phyloP scores from a whole-genome alignment of 106 monocot genomes.

The Dioscorea alata region DNA sequence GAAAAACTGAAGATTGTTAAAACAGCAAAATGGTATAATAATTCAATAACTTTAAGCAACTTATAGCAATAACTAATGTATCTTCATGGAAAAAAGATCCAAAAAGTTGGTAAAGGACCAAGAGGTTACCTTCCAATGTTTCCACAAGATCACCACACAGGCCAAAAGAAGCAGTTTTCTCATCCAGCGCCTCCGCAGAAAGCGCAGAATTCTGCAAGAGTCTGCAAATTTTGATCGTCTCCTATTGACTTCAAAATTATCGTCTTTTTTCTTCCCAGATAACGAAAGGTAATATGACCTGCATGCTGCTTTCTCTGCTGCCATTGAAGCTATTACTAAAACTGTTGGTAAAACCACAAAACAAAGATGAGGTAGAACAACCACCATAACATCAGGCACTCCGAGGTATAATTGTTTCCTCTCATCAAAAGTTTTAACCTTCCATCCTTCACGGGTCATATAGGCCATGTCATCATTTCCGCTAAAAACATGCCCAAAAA shows the following conservation, averaged over 20 bases:
- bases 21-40: neutral
- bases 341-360: conserved; percentile 79
- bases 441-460: conserved; percentile 83
- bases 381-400: conserved; percentile 87
- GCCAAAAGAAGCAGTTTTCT: conserved; percentile 62
- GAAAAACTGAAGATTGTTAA: neutral
- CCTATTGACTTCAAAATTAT: conserved; percentile 20
- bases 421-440: conserved; percentile 4
- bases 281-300: conserved; percentile 37
- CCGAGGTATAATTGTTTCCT: conserved; percentile 30
- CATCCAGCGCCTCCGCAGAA: conserved; percentile 41
- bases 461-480: conserved; percentile 36
- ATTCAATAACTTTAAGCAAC: no score
- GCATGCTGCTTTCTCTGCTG: conserved; percentile 58
- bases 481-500: conserved; percentile 72
- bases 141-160: conserved; percentile 58
- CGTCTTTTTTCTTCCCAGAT: conserved; percentile 79
- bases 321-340: conserved; percentile 57
- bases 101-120: conserved; percentile 1
- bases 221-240: conserved; percentile 1
- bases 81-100: neutral
- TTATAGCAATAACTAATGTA: neutral
- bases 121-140: conserved; percentile 63
- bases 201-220: conserved; percentile 7
- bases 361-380: conserved; percentile 80